Base-by-base conservation (phyloP, 345 rosid species). In the Turnera subulata region DNA sequence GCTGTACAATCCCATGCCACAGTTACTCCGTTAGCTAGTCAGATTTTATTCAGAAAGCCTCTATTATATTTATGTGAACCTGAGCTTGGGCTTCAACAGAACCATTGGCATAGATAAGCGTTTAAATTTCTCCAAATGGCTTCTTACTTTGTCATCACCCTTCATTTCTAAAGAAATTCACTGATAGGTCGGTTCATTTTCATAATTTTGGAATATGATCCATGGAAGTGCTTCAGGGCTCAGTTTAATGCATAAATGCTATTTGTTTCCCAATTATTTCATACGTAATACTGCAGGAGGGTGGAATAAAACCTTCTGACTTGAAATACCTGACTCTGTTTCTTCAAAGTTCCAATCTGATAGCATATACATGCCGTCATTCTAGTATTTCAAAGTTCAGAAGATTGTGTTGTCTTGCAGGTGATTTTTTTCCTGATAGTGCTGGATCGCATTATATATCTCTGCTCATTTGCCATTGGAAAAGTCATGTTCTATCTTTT, bases 351-450 rank as follows among this genome's bases (percentile, higher is more conserved):
- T 48, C 37, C 48, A 51, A 32, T 23, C 47, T 35, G 9, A 42
- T 42, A 13, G 46, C 6, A 15, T 39, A 12, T 37, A 11, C 23
- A 23, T 46, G 14, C 12, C 39, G 38, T 26, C 39, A 25, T 4
- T 6, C 40, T 55, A 20, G n/a, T 39, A 46, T 65, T 40, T 33
- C 56, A 42, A 64, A 56, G 42, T 24, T 49, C 1, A n/a, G 32
- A 17, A 52, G 14, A 35, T 46, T 19, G 6, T 60, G 46, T 53
- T 38, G 33, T 65, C 23, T 56, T 69, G 75, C 78, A 73, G 81
- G 76, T 73, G n/a, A 62, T 77, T 23, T 77, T 77, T 58, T 77
- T 77, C 71, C 59, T 77, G 62, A 77, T 77, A 15, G 78, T 77
- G 46, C 76, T 77, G 1, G 78, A 77, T 53, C 78, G 82, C 20